A percentile compares a stretch with the other conserved stretches of the same genome.
phyloP scores from a whole-genome alignment of 2,329 filamentous ascomycete genomes.

The Thelonectria olida region DNA sequence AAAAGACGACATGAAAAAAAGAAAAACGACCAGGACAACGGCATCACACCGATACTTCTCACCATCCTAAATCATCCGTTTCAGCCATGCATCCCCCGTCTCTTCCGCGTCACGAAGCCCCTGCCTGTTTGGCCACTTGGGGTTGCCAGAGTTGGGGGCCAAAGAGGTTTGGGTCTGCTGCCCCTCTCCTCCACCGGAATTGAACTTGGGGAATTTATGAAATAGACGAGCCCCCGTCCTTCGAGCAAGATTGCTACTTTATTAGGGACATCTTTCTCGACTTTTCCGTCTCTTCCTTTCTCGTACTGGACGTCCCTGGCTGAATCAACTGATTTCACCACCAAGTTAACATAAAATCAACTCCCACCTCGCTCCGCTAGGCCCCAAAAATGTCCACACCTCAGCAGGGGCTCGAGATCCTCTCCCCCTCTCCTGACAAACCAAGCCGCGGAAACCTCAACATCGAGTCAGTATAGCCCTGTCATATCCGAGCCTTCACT shows the following conservation, averaged over 20 bases:
- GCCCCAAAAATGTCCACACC: slow-evolving; percentile 5
- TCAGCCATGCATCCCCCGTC: neutral
- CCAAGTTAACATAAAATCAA: neutral
- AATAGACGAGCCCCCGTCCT: too few relatives aligned
- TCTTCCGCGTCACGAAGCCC: slow-evolving; percentile 8
- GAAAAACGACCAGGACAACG: neutral
- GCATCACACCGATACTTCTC: neutral
- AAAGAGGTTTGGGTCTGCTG: neutral
- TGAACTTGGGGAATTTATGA: neutral
- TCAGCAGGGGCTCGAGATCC: slow-evolving; percentile 9
- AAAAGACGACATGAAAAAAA: too few relatives aligned
- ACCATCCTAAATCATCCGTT: neutral
- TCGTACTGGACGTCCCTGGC: neutral
- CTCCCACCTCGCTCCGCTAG: neutral
- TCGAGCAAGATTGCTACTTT: too few relatives aligned
- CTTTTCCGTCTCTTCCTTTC: neutral
- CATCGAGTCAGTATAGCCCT: neutral
- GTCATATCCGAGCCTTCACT: neutral
- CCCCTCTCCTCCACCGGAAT: neutral
- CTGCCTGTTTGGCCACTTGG: neutral
- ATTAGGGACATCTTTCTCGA: neutral
- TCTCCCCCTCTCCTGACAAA: slow-evolving; percentile 1
- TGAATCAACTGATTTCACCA: neutral
- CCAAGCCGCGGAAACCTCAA: slow-evolving; percentile 5
- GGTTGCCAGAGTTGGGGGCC: slow-evolving; percentile 4